Evolutionary conservation across 179 eudicot genomes (phyloP).

Genomic region (Sideroxylon spinosum): DNA sequence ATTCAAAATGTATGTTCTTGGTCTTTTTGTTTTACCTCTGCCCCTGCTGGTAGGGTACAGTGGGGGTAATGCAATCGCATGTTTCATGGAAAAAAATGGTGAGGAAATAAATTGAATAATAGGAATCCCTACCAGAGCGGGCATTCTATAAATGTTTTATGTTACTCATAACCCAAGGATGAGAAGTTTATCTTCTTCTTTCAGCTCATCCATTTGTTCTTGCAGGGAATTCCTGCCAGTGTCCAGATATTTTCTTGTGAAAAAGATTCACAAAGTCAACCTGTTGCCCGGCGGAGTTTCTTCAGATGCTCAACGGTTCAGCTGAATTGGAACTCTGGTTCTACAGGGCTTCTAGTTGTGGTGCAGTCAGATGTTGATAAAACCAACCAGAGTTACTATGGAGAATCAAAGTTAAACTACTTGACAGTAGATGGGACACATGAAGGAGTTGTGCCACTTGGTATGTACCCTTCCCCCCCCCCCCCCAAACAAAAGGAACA

Average conservation of each 20-base stretch:
- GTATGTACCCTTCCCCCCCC: constrained; percentile 42
- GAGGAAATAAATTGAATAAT: neutral
- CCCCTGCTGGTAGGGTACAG: neutral
- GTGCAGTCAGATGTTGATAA: constrained; percentile 96
- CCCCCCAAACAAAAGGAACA: neutral
- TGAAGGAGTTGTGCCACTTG: constrained; percentile 88
- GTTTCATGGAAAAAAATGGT: neutral
- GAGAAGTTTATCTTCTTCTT: constrained; percentile 12
- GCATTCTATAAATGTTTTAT: neutral
- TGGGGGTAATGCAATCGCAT: neutral
- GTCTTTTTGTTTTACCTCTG: neutral
- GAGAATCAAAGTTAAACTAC: constrained; percentile 85
- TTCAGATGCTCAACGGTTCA: constrained; percentile 88
- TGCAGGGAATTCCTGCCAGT: constrained; percentile 91
- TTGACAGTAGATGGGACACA: constrained; percentile 83
- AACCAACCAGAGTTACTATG: constrained; percentile 98
- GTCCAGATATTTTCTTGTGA: constrained; percentile 82
- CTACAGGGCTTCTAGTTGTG: constrained; percentile 81
- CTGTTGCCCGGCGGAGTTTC: constrained; percentile 88
- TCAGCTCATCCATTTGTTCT: constrained; percentile 5
- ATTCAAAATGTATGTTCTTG: neutral
- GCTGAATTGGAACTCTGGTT: constrained; percentile 74
- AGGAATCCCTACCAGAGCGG: neutral
- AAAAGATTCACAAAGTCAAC: constrained; percentile 53
- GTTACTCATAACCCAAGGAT: neutral